Conservation (phyloP, 768 basidiomycete genomes). For the Hericium erinaceus region DNA sequence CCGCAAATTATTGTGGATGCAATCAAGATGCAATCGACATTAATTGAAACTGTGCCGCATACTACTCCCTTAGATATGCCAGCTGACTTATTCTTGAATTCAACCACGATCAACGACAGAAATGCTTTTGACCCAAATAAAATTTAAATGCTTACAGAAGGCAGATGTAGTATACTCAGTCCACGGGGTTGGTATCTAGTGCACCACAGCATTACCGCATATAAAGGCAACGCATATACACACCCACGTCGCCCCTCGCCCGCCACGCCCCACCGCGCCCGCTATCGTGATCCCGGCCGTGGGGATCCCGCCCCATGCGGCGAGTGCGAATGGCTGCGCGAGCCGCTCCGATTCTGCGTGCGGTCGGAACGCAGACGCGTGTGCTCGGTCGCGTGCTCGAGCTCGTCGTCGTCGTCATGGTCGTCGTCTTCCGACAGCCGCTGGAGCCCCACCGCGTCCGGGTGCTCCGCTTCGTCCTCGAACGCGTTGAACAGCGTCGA, state of each 20-base stretch:
- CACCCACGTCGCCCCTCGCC: not conserved
- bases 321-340: not conserved
- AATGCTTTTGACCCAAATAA: not conserved
- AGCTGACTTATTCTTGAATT: too few species aligned
- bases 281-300: not conserved
- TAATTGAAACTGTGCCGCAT: too few species aligned
- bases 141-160: not conserved
- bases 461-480: constrained; percentile 31
- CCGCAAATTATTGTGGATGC: too few species aligned
- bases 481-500: constrained; percentile 70
- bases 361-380: not conserved
- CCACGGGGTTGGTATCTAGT: not conserved
- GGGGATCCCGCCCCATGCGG: not conserved
- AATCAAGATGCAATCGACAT: too few species aligned
- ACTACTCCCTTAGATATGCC: too few species aligned
- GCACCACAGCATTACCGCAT: not conserved
- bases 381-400: constrained; percentile 32
- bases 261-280: not conserved
- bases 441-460: constrained; percentile 45
- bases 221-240: not conserved
- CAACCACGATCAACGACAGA: too few species aligned
- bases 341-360: not conserved
- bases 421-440: constrained; percentile 59
- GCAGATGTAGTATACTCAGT: not conserved
- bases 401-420: constrained; percentile 30